Conservation (phyloP, 805 yeast species). For the Candida cerambycidarum region DNA sequence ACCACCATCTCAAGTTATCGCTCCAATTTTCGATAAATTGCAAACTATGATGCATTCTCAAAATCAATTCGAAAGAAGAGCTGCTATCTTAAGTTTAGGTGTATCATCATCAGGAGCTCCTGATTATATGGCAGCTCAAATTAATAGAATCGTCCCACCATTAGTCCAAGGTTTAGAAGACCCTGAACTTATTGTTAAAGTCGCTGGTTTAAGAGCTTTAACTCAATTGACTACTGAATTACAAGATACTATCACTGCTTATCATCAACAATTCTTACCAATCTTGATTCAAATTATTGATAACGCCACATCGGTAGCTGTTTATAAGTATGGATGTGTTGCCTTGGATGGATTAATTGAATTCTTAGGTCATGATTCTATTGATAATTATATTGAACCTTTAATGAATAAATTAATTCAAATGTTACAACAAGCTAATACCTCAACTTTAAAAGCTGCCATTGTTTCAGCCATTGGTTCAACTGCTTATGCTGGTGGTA, state of each 20-base stretch:
- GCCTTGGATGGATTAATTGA: conserved; percentile 92
- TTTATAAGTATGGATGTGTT: conserved; percentile 86
- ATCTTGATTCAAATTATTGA: conserved; percentile 85
- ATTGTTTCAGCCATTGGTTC: conserved; percentile 96
- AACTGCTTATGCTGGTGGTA: conserved; percentile 93
- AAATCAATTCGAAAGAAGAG: conserved; percentile 79
- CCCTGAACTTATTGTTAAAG: conserved; percentile 68
- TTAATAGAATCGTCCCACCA: conserved; percentile 70
- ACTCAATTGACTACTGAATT: conserved; percentile 78
- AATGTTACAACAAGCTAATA: conserved; percentile 74
- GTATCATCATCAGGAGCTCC: conserved; percentile 92
- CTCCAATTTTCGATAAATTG: conserved; percentile 69
- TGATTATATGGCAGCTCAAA: conserved; percentile 77
- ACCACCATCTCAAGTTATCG: conserved; percentile 90
- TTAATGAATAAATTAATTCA: conserved; percentile 85
- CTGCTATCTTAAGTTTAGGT: conserved; percentile 78
- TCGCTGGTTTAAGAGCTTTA: conserved; percentile 82
- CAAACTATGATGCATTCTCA: conserved; percentile 54
- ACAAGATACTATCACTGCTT: conserved; percentile 80
- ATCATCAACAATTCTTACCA: conserved; percentile 81
- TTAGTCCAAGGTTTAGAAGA: conserved; percentile 78
- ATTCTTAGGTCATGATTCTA: conserved; percentile 84
- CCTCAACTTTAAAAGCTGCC: conserved; percentile 73
- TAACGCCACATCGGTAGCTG: conserved; percentile 74
- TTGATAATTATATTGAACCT: conserved; percentile 78